A percentile compares a stretch with the other conserved stretches of the same genome.
Conservation (phyloP, 202 grass and related monocot genomes). For the Setaria italica region DNA sequence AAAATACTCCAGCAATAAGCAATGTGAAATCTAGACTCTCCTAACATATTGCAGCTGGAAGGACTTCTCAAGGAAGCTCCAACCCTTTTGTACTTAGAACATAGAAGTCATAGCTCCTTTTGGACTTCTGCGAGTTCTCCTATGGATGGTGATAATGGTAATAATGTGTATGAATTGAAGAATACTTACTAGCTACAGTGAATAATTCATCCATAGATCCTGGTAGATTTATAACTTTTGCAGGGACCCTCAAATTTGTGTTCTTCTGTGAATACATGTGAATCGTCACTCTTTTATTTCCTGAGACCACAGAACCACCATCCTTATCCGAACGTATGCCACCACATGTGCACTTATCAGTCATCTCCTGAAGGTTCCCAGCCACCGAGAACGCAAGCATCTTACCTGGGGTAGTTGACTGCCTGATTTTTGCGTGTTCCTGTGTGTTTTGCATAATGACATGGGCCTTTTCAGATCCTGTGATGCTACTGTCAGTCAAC, state of each 20-base stretch:
- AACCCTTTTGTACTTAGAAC: background rate
- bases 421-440: slow-evolving; percentile 5
- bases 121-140: background rate
- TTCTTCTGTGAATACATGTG: slow-evolving; percentile 44
- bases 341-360: slow-evolving; percentile 16
- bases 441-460: slow-evolving; percentile 2
- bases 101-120: background rate
- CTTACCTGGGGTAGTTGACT: slow-evolving; percentile 27
- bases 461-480: slow-evolving; percentile 14
- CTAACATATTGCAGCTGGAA: background rate
- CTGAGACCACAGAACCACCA: slow-evolving; percentile 20
- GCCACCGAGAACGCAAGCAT: background rate
- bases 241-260: slow-evolving; percentile 37
- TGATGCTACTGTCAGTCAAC: slow-evolving; percentile 20
- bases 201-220: slow-evolving; percentile 71
- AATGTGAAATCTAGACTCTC: slow-evolving; percentile 21
- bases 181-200: slow-evolving; percentile 70
- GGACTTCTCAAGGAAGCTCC: background rate
- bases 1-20: slow-evolving; percentile 10
- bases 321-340: background rate
- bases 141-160: background rate
- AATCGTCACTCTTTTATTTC: slow-evolving; percentile 73
- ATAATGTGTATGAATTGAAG: slow-evolving; percentile 9
- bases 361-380: slow-evolving; percentile 18
- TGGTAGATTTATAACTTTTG: slow-evolving; percentile 82